Percentiles rank a stretch among this genome's conserved stretches.
phyloP scores from a whole-genome alignment of 768 basidiomycete genomes.

The Suillus clintonianus region DNA sequence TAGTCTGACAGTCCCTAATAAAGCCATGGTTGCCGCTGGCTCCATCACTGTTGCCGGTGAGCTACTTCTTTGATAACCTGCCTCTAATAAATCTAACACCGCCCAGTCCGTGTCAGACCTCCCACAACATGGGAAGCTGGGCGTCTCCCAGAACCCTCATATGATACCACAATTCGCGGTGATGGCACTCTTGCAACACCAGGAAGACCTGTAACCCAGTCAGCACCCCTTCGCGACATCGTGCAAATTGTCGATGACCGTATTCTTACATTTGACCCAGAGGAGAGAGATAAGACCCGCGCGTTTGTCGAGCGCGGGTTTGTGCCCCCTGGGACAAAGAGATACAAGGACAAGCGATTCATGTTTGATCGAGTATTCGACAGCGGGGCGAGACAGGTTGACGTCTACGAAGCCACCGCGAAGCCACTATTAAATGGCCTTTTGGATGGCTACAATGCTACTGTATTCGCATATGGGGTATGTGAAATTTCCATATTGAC shows the following conservation, averaged over 20 bases:
- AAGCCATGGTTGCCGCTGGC: slow-evolving; percentile 76
- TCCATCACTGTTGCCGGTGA: slow-evolving; percentile 86
- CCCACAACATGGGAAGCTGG: slow-evolving; percentile 84
- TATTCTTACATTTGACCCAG: slow-evolving; percentile 94
- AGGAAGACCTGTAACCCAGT: slow-evolving; percentile 48
- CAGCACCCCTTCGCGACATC: slow-evolving; percentile 69
- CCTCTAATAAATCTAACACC: slow-evolving; percentile 16
- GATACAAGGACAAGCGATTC: slow-evolving; percentile 96
- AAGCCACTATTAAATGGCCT: slow-evolving; percentile 83
- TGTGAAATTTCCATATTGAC: slow-evolving; percentile 30
- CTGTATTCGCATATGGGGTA: slow-evolving; percentile 98
- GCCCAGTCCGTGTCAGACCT: slow-evolving; percentile 85
- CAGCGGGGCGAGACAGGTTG: slow-evolving; percentile 76
- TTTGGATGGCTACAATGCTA: slow-evolving; percentile 94
- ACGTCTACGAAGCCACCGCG: slow-evolving; percentile 85
- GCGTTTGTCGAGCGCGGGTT: slow-evolving; percentile 87
- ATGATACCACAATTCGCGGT: slow-evolving; percentile 72
- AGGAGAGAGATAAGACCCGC: slow-evolving; percentile 79
- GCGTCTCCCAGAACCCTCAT: slow-evolving; percentile 75
- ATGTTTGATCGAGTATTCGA: slow-evolving; percentile 96
- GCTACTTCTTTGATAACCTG: slow-evolving; percentile 22
- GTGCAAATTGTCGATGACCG: slow-evolving; percentile 93
- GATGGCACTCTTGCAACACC: slow-evolving; percentile 84
- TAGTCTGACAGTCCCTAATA: neutral
- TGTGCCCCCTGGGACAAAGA: slow-evolving; percentile 82